phyloP scores from a whole-genome alignment of 257 asterid genomes.

The Thymus quinquecostatus region DNA sequence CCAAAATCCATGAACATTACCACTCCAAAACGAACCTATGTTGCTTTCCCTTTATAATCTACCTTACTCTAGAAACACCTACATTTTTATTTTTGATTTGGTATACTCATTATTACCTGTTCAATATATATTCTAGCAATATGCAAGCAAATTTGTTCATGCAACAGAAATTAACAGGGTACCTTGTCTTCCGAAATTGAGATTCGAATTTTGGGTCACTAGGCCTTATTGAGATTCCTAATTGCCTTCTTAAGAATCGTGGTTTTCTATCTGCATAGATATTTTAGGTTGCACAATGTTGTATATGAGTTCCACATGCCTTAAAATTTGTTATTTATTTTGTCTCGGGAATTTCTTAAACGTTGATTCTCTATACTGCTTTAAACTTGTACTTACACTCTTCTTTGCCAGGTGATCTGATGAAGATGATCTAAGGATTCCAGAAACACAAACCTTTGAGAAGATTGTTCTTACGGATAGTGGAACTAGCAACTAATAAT shows the following conservation, averaged over 20 bases:
- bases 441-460: constrained; percentile 13
- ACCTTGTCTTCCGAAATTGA: background rate
- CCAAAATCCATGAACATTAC: background rate
- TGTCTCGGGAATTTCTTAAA: constrained; percentile 1
- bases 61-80: constrained; percentile 7
- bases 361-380: constrained; percentile 1
- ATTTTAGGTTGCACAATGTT: background rate
- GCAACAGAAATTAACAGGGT: constrained; percentile 2
- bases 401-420: constrained; percentile 36
- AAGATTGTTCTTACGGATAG: background rate
- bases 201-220: background rate
- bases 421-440: constrained; percentile 29
- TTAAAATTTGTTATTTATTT: background rate
- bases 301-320: background rate
- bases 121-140: background rate
- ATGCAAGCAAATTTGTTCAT: constrained; percentile 3
- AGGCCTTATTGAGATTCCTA: constrained; percentile 1
- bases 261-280: constrained; percentile 5
- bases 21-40: constrained; percentile 10
- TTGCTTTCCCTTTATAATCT: background rate
- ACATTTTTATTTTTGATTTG: background rate
- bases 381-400: constrained; percentile 2
- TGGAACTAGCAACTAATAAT: too few species aligned
- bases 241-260: background rate
- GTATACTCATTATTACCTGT: constrained; percentile 5